Evolutionary conservation across 371 early-diverging fungal genomes (phyloP).

Genomic region (Mortierella sp.): DNA sequence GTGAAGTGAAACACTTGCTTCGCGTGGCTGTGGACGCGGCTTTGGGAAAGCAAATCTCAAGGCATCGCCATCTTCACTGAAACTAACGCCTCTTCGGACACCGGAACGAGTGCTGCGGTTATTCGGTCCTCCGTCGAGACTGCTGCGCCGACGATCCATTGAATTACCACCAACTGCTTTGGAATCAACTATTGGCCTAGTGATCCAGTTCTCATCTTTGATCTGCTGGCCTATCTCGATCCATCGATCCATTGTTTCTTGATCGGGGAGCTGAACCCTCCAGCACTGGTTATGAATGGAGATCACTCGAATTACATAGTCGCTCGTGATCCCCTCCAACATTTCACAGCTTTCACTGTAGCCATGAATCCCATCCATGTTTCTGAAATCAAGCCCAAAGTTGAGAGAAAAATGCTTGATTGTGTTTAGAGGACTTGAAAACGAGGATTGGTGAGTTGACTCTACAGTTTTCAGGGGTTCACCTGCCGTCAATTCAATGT

Average conservation of each 20-base stretch:
- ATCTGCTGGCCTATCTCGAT: constrained; percentile 47
- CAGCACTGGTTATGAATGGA: constrained; percentile 50
- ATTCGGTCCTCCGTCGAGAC: constrained; percentile 5
- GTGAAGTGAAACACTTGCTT: neutral
- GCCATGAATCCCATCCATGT: constrained; percentile 9
- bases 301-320: constrained; percentile 40
- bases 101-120: neutral
- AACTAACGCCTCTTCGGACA: neutral
- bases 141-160: neutral
- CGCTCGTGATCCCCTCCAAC: constrained; percentile 13
- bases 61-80: neutral
- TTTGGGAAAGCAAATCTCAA: neutral
- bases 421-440: neutral
- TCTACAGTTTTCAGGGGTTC: neutral
- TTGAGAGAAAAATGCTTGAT: neutral
- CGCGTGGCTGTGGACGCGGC: neutral
- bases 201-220: constrained; percentile 48
- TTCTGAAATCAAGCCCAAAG: constrained; percentile 8
- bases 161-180: neutral
- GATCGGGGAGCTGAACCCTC: constrained; percentile 45
- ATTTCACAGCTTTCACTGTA: neutral
- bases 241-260: constrained; percentile 51
- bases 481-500: neutral
- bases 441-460: neutral
- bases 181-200: constrained; percentile 2